Evolutionary conservation across 352 stramenopile genomes (phyloP).

Genomic region (Phytophthora boehmeriae): DNA sequence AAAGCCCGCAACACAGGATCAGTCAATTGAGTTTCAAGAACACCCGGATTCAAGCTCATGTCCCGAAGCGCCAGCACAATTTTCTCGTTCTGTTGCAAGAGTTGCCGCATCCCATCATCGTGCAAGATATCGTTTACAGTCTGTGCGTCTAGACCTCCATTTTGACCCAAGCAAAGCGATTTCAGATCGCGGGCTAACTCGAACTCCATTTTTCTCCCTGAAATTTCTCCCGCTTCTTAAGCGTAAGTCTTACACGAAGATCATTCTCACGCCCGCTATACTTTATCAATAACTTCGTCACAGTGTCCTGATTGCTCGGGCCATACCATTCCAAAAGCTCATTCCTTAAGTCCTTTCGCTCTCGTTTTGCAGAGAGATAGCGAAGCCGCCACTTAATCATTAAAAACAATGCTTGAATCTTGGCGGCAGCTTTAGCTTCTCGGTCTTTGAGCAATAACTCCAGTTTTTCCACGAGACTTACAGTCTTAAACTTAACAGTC

Average conservation of each 20-base stretch:
- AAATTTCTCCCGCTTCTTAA: constrained; percentile 31
- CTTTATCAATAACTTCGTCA: constrained; percentile 46
- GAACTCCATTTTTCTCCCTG: constrained; percentile 24
- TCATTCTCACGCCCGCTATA: constrained; percentile 50
- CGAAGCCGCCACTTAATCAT: constrained; percentile 36
- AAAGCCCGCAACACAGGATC: constrained; percentile 54
- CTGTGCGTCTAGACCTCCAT: constrained; percentile 38
- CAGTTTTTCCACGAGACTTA: constrained; percentile 43
- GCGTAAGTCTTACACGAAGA: constrained; percentile 39
- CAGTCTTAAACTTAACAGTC: constrained; percentile 32
- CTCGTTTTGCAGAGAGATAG: constrained; percentile 39
- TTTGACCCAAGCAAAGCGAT: constrained; percentile 37
- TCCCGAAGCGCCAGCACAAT: constrained; percentile 64
- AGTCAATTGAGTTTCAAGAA: constrained; percentile 51
- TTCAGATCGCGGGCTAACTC: constrained; percentile 52
- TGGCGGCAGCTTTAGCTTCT: constrained; percentile 35
- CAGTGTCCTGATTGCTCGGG: constrained; percentile 29
- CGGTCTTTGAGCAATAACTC: constrained; percentile 42
- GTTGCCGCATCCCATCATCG: constrained; percentile 44
- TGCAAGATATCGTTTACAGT: constrained; percentile 59
- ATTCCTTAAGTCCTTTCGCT: constrained; percentile 35
- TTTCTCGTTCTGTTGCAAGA: constrained; percentile 46
- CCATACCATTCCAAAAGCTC: constrained; percentile 54
- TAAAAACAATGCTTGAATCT: constrained; percentile 46
- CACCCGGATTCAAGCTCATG: constrained; percentile 66